Evolutionary conservation across 2,329 filamentous ascomycete species (phyloP), one percentile per base, ranked within the genome.

Genomic region (Diaporthe vexans): DNA sequence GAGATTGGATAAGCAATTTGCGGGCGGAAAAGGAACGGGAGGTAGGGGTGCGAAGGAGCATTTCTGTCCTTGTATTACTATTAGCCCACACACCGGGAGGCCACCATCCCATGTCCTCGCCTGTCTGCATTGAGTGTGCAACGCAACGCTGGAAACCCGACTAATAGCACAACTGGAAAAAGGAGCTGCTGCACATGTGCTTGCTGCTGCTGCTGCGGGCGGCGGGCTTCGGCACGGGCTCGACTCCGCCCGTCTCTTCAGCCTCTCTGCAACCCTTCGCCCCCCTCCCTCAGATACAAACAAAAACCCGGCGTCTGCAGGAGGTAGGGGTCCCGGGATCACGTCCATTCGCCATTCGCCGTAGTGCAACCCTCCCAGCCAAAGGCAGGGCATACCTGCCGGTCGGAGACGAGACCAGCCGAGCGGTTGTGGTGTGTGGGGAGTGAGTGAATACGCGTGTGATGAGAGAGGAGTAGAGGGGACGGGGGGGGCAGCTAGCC

Each of bases 171-270:
- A 48, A 24, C 1, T 3, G 40, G 40, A 33, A 33, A 65, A 48
- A 33, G 40, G 26, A 63, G 24, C 59, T 65, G 35, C 10, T 13
- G 35, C 35, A 11, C 37, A 33, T 37, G 37, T 13, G 10, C 29
- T 29, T 13, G 10, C 29, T 29, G 29, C 29, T 33, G 24, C 59
- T 65, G 35, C 11, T 13, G 35, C 35, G 9, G 11, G 63, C 63
- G 26, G 46, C 48, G 63, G 63, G 13, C 46, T 37, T 54, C 63
- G 63, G 46, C 19, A 26, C 24, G 13, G 48, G 63, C 21, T 35
- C 29, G 33, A 54, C 29, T 68, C 63, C 63, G 63, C n/a, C 63
- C 48, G 33, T 26, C 33, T 40, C n/a, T 68, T 68, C 63, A 68
- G 63, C 63, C 63, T 40, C 63, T 10, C 63, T 40, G 26, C 51